Evolutionary conservation across 805 yeast species (phyloP), one percentile per base, ranked within the genome.

Genomic region (Nakazawaea laoshanensis): DNA sequence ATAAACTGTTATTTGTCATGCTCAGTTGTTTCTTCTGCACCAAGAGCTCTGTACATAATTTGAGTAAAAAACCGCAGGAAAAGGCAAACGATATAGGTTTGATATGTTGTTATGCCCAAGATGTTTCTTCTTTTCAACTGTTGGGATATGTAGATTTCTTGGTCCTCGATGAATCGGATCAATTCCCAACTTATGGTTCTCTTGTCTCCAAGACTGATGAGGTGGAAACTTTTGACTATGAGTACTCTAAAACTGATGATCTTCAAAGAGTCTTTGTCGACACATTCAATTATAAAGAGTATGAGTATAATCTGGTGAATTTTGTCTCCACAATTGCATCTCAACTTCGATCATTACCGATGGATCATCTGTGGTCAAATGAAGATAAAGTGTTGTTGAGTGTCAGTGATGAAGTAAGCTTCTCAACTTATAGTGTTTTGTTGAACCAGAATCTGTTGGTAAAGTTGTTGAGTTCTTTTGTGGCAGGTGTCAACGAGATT

Each of bases 381-480:
- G 25, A 36, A 2, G 63, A 58, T 35, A 29, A 23, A 7, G 14
- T 58, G 12, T 27, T 53, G 11, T 35, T 56, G 9, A 41, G 29
- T 12, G 20, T 19, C 9, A 13, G 16, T 11, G 31, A 16, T 13
- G 14, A 4, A n/a, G 24, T 30, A 3, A 6, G 32, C 4, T 18
- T 23, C 10, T 32, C 34, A n/a, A 11, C 27, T 12, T 7, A 19
- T n/a, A 9, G 13, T 13, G 21, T 30, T 16, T 16, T 31, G 5
- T 4, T 16, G 14, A 34, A 57, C 7, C 40, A 49, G 18, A 55
- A 54, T 39, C 42, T 52, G 5, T 33, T 70, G 9, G 46, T 55
- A 19, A 67, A 66, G 37, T 19, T 63, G 1, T 48, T 70, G 33
- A 49, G 63, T 14, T 61, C 63, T 1, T 49, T 71, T 12, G 42